These are phyloP conservation scores for Botrytis pseudocinerea DNA, from an alignment of 2,329 filamentous ascomycete species.

Conservation along the genomic window DNA sequence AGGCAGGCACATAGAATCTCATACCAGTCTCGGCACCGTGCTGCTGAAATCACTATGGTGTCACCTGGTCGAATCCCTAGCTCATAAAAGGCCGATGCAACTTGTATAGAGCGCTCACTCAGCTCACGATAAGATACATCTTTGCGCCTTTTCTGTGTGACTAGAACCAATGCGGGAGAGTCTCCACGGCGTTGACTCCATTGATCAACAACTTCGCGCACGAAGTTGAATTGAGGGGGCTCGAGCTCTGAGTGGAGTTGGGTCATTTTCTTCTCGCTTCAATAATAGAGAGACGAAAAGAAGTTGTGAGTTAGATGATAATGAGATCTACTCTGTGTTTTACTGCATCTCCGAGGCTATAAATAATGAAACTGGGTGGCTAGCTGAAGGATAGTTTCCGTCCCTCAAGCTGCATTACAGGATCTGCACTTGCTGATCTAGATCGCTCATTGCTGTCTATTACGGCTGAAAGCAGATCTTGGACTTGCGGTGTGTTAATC, in stretches of 20 bases:
- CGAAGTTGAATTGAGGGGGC: not conserved
- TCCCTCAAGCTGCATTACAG: not conserved
- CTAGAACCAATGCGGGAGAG: not conserved
- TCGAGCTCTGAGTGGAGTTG: not conserved
- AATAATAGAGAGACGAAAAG: not conserved
- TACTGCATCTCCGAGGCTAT: not conserved
- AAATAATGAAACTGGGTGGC: not conserved
- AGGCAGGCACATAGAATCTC: not conserved
- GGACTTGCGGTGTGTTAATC: not conserved
- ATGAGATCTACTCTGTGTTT: not conserved
- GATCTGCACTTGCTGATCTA: not conserved
- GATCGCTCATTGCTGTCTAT: not conserved
- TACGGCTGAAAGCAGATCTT: not conserved
- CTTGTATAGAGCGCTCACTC: not conserved
- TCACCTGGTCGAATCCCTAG: not conserved
- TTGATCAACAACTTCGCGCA: not conserved
- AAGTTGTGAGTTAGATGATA: not conserved
- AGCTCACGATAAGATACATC: not conserved
- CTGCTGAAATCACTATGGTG: not conserved
- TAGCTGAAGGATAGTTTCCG: not conserved
- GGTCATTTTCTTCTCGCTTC: not conserved
- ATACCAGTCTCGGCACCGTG: not conserved
- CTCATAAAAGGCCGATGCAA: not conserved
- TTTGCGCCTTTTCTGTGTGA: not conserved
- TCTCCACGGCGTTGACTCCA: not conserved